Percentiles rank a stretch among this genome's conserved stretches.
These are phyloP conservation scores for Cydonia oblonga DNA, from an alignment of 331 rosid species.

Conservation along the genomic window DNA sequence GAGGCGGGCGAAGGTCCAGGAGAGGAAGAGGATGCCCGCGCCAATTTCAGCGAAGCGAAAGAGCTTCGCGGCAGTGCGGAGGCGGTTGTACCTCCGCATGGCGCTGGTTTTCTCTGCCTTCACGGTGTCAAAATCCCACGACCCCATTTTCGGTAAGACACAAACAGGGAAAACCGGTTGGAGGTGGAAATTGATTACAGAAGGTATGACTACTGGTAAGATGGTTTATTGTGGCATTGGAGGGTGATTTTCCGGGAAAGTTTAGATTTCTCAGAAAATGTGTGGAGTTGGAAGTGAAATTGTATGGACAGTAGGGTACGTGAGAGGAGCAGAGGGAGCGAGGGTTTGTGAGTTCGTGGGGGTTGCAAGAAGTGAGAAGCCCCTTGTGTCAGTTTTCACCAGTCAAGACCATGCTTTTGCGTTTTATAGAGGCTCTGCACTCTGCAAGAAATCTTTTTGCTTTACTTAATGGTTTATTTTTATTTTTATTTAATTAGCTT, in stretches of 20 bases:
- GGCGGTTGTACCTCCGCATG: conserved; percentile 18
- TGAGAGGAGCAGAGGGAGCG: neutral
- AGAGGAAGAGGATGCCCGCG: conserved; percentile 26
- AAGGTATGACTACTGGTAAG: neutral
- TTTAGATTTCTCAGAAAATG: no score
- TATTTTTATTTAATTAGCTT: neutral
- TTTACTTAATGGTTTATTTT: neutral
- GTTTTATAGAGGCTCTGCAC: neutral
- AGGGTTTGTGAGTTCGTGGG: neutral
- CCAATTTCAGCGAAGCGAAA: conserved; percentile 31
- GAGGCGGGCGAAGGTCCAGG: conserved; percentile 48
- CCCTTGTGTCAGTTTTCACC: no score
- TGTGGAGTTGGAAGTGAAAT: neutral
- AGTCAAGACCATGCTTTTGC: neutral
- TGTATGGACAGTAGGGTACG: neutral
- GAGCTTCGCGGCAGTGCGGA: conserved; percentile 22
- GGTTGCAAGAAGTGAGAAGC: neutral
- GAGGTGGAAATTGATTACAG: neutral
- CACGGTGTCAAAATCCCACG: conserved; percentile 14
- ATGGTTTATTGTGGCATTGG: neutral
- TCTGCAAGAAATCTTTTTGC: neutral
- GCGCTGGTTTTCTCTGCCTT: conserved; percentile 13
- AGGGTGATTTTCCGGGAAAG: neutral
- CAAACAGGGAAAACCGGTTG: neutral
- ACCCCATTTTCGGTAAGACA: conserved; percentile 9